These are phyloP conservation scores for Xylaria palmicola DNA, from an alignment of 495 filamentous ascomycete genomes.

Conservation along the genomic window DNA sequence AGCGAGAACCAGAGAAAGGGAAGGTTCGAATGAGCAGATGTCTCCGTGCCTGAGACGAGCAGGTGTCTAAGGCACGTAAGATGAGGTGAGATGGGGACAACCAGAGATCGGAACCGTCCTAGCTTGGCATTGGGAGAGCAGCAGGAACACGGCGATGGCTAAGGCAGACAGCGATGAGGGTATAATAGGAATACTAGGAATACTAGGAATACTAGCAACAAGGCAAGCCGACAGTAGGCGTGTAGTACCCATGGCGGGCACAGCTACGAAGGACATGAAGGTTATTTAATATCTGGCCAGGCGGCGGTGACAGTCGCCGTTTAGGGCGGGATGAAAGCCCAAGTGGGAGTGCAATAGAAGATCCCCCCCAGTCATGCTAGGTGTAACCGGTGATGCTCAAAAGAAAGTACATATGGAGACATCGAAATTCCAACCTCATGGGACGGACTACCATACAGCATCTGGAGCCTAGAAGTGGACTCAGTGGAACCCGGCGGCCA, in stretches of 20 bases:
- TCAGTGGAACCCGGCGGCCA: slow-evolving; percentile 25
- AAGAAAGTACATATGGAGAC: slow-evolving; percentile 31
- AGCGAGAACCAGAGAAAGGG: slow-evolving; percentile 1
- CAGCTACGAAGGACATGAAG: slow-evolving; percentile 37
- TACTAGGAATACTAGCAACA: no score
- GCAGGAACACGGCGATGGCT: not conserved
- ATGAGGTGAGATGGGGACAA: slow-evolving; percentile 22
- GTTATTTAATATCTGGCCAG: slow-evolving; percentile 34
- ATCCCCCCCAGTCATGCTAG: slow-evolving; percentile 35
- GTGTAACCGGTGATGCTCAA: slow-evolving; percentile 38
- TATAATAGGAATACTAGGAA: no score
- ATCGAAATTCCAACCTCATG: slow-evolving; percentile 31
- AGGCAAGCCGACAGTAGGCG: slow-evolving; percentile 15
- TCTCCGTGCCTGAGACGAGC: slow-evolving; percentile 7
- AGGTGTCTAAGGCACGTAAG: slow-evolving; percentile 16
- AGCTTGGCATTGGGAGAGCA: slow-evolving; percentile 20
- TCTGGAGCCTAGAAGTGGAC: slow-evolving; percentile 32
- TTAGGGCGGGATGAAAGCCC: slow-evolving; percentile 34
- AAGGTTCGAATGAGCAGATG: slow-evolving; percentile 6
- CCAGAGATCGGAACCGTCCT: slow-evolving; percentile 4
- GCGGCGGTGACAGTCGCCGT: slow-evolving; percentile 34
- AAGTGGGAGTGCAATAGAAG: slow-evolving; percentile 27
- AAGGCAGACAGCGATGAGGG: not conserved
- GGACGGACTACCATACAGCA: slow-evolving; percentile 26
- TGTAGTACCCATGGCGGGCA: slow-evolving; percentile 29